Base-by-base conservation (phyloP, 768 basidiomycete genomes). In the Phanerochaete sordida region DNA sequence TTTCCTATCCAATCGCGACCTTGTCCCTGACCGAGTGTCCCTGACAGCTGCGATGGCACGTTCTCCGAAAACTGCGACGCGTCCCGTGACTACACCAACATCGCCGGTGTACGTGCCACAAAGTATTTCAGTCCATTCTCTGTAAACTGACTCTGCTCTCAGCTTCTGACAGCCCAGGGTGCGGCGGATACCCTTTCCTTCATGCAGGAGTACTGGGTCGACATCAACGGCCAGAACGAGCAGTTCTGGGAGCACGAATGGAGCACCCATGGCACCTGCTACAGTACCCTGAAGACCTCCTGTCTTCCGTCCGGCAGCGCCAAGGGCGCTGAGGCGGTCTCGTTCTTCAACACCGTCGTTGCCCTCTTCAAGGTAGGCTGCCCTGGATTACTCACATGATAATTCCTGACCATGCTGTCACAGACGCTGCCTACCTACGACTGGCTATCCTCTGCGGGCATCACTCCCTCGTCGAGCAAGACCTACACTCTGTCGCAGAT, bases 241-340 rank as follows among this genome's bases (percentile, higher is more conserved):
- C 67, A 79, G 31, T 85, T 90, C 68, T 91, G 88, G 89, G 81
- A 85, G 83, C 87, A 91, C 59, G 89, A 90, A 70, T 90, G 88
- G 88, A 61, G 73, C 11, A 82, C 77, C 13, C 89, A 90, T 65
- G 89, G 89, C 31, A 90, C 81, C 11, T 80, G 77, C 65, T 75
- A 68, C 49, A 73, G 87, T 68, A 90, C 87, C 4, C 78, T 90
- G 21, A 62, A 78, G 57, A 70, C 81, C 9, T 74, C 72, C 28
- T 91, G 88, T 69, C 76, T 90, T 50, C 85, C 86, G 2, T 70
- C 75, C 11, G 83, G 81, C n/a, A 86, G 83, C 62, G 65, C 81
- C 8, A 76, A 70, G 52, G 87, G 88, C 24, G 80, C 83, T 9
- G 89, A 90, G 71, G 86, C 45, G 8, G 43, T 56, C 13, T 39